Evolutionary conservation across 371 early-diverging fungal species (phyloP), one percentile per base, ranked within the genome.

Genomic region (Furculomyces boomerangus): DNA sequence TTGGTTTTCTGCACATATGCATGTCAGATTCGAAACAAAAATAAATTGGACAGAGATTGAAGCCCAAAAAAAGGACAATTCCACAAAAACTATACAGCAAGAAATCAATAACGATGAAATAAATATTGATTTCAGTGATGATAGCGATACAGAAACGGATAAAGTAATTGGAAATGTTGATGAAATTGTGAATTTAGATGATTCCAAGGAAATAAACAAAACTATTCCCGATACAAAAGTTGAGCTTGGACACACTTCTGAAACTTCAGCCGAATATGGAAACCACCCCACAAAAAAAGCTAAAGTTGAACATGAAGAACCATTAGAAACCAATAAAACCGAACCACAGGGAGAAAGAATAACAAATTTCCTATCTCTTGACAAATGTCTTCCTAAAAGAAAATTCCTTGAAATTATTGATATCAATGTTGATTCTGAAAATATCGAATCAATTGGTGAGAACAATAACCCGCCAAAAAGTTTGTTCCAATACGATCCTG

Each of bases 1-100:
- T 65, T 98, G 98, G 98, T 93, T 93, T 60, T 66, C 92, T 7
- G 93, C 93, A 1, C 90, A 89, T 63, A 58, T 93, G 55, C 96
- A 97, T 60, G 90, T 92, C n/a, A 76, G 84, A 27, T 95, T 79
- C 62, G 67, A 81, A 26, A 95, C 92, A 1, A 26, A 79, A 0
- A 74, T 85, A 57, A n/a, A 20, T 10, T 47, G 35, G 59, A 16
- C 39, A 24, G 55, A 22, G n/a, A 10, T 8, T 27, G 22, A 25
- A 26, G 24, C 3, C 22, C 10, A 10, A 39, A 39, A n/a, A 39
- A 39, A 39, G 13, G 39, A n/a, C 13, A 39, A 39, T 39, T 14
- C 13, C n/a, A 39, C 14, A 39, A 27, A 27, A 45, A n/a, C n/a
- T n/a, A n/a, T n/a, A n/a, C n/a, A n/a, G n/a, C n/a, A n/a, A n/a